Evolutionary conservation across 768 basidiomycete species (phyloP).

Genomic region (Trametes villosa): DNA sequence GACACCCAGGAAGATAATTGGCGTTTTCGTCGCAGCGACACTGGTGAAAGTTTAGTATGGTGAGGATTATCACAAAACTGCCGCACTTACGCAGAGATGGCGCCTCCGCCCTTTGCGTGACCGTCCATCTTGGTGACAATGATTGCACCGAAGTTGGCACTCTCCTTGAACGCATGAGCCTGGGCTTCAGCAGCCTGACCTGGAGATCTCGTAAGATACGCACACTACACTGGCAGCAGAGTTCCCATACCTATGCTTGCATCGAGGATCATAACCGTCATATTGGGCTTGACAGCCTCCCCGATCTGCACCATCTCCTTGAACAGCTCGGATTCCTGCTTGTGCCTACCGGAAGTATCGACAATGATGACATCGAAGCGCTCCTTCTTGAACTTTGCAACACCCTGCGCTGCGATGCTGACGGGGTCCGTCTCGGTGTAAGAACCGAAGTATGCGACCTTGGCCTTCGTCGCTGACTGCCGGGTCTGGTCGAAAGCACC

Average conservation of each 20-base stretch:
- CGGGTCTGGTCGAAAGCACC: constrained; percentile 99
- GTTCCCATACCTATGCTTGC: constrained; percentile 82
- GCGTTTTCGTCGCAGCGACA: constrained; percentile 98
- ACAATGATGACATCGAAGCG: constrained; percentile 98
- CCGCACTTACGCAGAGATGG: constrained; percentile 92
- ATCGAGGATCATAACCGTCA: constrained; percentile 95
- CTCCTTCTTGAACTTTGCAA: constrained; percentile 97
- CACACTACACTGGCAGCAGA: not conserved
- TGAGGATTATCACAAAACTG: not conserved
- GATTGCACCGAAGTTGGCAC: constrained; percentile 96
- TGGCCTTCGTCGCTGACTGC: constrained; percentile 98
- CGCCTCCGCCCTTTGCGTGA: constrained; percentile 98
- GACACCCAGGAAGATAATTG: constrained; percentile 97
- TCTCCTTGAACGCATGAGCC: constrained; percentile 96
- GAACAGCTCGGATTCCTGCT: constrained; percentile 96
- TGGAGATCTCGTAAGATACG: constrained; percentile 15
- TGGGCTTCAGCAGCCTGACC: constrained; percentile 99
- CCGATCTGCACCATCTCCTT: constrained; percentile 98
- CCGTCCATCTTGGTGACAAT: constrained; percentile 99
- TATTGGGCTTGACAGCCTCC: constrained; percentile 90
- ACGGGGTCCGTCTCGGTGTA: constrained; percentile 99
- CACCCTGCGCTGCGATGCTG: constrained; percentile 91
- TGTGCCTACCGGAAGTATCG: constrained; percentile 96
- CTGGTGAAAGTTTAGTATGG: constrained; percentile 43
- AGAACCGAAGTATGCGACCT: constrained; percentile 98